Evolutionary conservation across 306 rosid species (phyloP).

Genomic region (Prunus salicina): DNA sequence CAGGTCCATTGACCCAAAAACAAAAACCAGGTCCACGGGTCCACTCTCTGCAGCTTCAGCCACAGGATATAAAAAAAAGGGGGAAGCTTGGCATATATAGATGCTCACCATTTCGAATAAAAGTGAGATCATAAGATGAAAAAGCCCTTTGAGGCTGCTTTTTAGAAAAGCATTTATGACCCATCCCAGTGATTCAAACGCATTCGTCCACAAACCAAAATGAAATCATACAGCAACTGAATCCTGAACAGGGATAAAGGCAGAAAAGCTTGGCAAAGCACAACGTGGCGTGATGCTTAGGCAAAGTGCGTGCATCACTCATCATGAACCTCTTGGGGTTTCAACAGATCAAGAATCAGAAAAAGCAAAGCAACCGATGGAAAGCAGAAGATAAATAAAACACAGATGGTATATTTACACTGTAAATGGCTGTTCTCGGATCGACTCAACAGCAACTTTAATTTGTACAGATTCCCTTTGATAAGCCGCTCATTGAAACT

Average conservation of each 20-base stretch:
- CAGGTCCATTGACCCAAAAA: neutral
- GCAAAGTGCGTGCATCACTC: too few species aligned
- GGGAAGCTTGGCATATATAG: neutral
- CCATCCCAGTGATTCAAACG: neutral
- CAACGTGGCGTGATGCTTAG: neutral
- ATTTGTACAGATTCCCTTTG: constrained; percentile 47
- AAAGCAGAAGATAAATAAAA: neutral
- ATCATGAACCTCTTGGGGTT: neutral
- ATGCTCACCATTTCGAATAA: constrained; percentile 16
- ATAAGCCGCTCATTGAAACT: constrained; percentile 32
- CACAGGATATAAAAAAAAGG: neutral
- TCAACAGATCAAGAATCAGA: too few species aligned
- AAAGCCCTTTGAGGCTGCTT: neutral
- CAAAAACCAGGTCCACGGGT: neutral
- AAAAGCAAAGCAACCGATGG: neutral
- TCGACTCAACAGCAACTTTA: constrained; percentile 35
- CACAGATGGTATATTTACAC: constrained; percentile 6
- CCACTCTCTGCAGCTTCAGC: neutral
- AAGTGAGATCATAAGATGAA: neutral
- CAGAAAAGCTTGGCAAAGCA: neutral
- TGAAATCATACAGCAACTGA: neutral
- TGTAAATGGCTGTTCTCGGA: neutral
- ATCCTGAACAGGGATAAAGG: neutral
- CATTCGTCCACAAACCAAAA: neutral
- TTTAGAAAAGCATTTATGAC: neutral